Conservation (phyloP, 148 eudicot genomes). For the Simmondsia chinensis region DNA sequence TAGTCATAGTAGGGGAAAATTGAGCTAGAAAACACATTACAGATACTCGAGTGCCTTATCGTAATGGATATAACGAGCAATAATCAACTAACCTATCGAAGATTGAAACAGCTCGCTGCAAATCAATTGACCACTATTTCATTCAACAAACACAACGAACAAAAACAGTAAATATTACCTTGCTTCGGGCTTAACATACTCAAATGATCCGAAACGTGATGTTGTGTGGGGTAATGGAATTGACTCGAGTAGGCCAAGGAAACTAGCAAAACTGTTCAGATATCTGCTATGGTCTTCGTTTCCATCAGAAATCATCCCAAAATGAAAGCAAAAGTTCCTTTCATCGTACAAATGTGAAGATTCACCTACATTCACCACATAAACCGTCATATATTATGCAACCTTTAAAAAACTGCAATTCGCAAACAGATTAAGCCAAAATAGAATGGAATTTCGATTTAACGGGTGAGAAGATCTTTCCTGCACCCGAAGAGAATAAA, state of each 20-base stretch:
- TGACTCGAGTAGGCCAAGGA: slow-evolving; percentile 78
- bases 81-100: no score
- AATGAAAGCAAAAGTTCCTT: slow-evolving; percentile 43
- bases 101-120: no score
- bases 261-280: slow-evolving; percentile 71
- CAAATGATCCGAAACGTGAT: slow-evolving; percentile 42
- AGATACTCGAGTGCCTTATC: no score
- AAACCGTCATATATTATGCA: slow-evolving; percentile 6
- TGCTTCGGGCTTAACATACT: slow-evolving; percentile 43
- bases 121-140: no score
- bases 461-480: no score
- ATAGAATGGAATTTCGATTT: no score
- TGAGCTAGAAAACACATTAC: no score
- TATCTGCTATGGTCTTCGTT: slow-evolving; percentile 48
- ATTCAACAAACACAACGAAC: background rate
- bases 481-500: no score
- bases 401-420: background rate
- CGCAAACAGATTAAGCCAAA: background rate
- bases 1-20: no score
- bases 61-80: no score
- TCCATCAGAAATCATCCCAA: slow-evolving; percentile 50
- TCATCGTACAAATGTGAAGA: slow-evolving; percentile 39
- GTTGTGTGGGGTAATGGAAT: slow-evolving; percentile 60
- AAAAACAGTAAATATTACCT: slow-evolving; percentile 35
- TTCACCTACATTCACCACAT: slow-evolving; percentile 40